These are phyloP conservation scores for Cladosporium sp. DNA, from an alignment of 2,329 filamentous ascomycete species.

Conservation along the genomic window DNA sequence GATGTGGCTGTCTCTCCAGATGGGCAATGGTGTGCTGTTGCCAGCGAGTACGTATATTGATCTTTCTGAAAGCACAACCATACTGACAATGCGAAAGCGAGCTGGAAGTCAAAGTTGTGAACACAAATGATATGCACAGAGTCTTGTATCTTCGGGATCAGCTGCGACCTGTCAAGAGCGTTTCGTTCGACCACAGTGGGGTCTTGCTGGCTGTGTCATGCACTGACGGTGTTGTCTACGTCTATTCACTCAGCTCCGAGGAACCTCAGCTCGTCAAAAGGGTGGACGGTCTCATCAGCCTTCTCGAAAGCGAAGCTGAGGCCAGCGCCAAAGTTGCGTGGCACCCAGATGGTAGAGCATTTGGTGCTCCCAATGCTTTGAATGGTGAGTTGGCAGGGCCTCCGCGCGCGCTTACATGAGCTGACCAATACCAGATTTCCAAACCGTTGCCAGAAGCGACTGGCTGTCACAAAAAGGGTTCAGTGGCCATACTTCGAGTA, in stretches of 20 bases:
- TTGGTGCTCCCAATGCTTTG: conserved; percentile 77
- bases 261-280: conserved; percentile 77
- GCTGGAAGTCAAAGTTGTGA: conserved; percentile 83
- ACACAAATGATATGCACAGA: conserved; percentile 69
- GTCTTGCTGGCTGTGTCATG: conserved; percentile 74
- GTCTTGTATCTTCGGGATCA: conserved; percentile 80
- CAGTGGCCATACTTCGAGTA: conserved; percentile 71
- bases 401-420: neutral
- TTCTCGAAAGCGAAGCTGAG: conserved; percentile 72
- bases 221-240: conserved; percentile 81
- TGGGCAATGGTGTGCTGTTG: conserved; percentile 82
- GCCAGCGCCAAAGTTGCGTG: conserved; percentile 71
- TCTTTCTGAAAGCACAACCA: conserved; percentile 8
- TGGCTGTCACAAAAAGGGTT: conserved; percentile 86
- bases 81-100: conserved; percentile 51
- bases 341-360: conserved; percentile 92
- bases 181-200: conserved; percentile 80
- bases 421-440: conserved; percentile 54
- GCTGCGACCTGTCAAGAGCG: conserved; percentile 79
- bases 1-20: conserved; percentile 81
- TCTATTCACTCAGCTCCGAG: conserved; percentile 77
- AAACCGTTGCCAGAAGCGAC: conserved; percentile 81
- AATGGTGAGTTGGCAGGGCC: conserved; percentile 35
- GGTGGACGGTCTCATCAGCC: conserved; percentile 79
- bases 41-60: conserved; percentile 67